Evolutionary conservation across 306 rosid genomes (phyloP).

Genomic region (Lotus japonicus): DNA sequence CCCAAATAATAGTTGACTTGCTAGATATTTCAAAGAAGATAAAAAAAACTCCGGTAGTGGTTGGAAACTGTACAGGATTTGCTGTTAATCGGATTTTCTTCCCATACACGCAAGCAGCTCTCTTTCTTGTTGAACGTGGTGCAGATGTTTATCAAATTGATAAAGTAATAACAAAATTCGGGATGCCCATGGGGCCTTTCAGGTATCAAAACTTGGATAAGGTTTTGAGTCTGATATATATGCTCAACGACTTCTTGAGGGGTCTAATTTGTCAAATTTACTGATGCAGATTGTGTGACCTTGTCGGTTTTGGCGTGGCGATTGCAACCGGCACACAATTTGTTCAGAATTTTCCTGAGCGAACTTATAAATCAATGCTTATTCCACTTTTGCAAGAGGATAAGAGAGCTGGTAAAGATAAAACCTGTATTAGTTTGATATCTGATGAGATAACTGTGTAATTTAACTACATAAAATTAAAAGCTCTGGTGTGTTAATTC

Average conservation of each 20-base stretch:
- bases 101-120: slow-evolving; percentile 80
- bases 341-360: slow-evolving; percentile 56
- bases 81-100: slow-evolving; percentile 94
- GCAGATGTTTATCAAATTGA: slow-evolving; percentile 79
- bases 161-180: slow-evolving; percentile 51
- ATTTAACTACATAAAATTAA: neutral
- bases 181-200: slow-evolving; percentile 99
- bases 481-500: neutral
- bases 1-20: slow-evolving; percentile 84
- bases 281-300: slow-evolving; percentile 69
- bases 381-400: slow-evolving; percentile 85
- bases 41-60: slow-evolving; percentile 91
- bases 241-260: neutral
- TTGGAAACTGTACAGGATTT: slow-evolving; percentile 96
- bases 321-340: slow-evolving; percentile 63
- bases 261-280: slow-evolving; percentile 13
- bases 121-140: slow-evolving; percentile 83
- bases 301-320: slow-evolving; percentile 92
- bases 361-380: slow-evolving; percentile 78
- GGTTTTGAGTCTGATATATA: neutral
- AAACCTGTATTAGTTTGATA: neutral
- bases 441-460: neutral
- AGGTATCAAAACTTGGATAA: slow-evolving; percentile 44
- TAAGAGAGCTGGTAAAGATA: slow-evolving; percentile 67
- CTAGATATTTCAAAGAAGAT: slow-evolving; percentile 76